phyloP scores from a whole-genome alignment of 2,329 filamentous ascomycete species.

The Aspergillus sergii region DNA sequence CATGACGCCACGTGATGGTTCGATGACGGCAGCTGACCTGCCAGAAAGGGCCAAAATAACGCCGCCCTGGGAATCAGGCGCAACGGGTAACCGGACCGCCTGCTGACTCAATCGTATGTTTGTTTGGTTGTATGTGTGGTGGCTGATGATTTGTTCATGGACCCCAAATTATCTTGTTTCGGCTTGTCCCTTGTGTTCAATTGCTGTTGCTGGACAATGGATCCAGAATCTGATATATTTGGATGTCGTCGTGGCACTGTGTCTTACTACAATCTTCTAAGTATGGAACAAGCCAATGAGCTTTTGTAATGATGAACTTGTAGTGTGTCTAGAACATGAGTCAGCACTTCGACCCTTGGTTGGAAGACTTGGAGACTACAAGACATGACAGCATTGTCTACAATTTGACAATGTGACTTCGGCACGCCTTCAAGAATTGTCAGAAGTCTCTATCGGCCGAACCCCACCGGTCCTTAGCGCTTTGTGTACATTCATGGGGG shows the following conservation, averaged over 20 bases:
- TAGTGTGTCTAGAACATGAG: conserved; percentile 15
- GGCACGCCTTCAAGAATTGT: conserved; percentile 1
- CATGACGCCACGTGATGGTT: conserved; percentile 35
- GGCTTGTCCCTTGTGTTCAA: not conserved
- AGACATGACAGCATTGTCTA: conserved; percentile 11
- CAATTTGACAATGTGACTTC: conserved; percentile 2
- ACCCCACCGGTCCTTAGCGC: not conserved
- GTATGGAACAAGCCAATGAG: conserved; percentile 14
- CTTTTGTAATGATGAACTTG: not conserved
- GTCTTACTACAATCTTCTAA: conserved; percentile 9
- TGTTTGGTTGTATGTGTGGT: not conserved
- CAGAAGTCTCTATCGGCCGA: conserved; percentile 3
- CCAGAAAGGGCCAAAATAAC: conserved; percentile 11
- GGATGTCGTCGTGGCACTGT: not conserved
- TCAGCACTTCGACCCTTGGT: conserved; percentile 11
- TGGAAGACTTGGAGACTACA: not conserved
- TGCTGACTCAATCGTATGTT: not conserved
- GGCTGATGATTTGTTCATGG: not conserved
- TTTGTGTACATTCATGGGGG: not conserved
- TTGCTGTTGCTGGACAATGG: not conserved
- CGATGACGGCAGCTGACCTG: conserved; percentile 29
- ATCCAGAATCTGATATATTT: not conserved
- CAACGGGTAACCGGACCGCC: not conserved
- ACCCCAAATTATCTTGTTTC: not conserved
- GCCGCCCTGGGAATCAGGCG: not conserved